Percentiles rank a stretch among this genome's conserved stretches.
phyloP scores from a whole-genome alignment of 2,329 filamentous ascomycete genomes.

The Colletotrichum siamense region DNA sequence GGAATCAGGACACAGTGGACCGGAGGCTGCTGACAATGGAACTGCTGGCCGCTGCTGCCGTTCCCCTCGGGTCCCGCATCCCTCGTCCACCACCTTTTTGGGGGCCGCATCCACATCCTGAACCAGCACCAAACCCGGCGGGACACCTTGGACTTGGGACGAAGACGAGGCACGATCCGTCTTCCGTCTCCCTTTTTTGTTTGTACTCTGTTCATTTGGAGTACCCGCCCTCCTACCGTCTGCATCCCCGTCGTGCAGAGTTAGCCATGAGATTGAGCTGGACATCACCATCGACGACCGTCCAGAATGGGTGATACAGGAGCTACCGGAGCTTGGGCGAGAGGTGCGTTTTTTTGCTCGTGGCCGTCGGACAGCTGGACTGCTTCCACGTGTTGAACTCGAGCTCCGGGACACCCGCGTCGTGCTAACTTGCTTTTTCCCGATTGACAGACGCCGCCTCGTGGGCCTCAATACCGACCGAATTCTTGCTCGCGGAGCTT shows the following conservation, averaged over 20 bases:
- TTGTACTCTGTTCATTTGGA: not conserved
- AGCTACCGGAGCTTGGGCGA: conserved; percentile 9
- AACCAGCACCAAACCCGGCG: not conserved
- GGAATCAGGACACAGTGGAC: conserved; percentile 2
- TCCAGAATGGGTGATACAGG: conserved; percentile 20
- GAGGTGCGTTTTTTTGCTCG: not conserved
- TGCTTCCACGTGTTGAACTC: not conserved
- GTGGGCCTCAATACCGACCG: conserved; percentile 58
- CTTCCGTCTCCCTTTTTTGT: not conserved
- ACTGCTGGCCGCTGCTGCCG: not conserved
- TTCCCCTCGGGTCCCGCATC: not conserved
- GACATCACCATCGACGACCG: conserved; percentile 1
- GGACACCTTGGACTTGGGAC: conserved; percentile 6
- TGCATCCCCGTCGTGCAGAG: conserved; percentile 3
- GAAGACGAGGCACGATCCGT: conserved; percentile 7
- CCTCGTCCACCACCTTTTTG: not conserved
- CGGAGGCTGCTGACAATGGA: not conserved
- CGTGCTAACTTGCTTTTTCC: not conserved
- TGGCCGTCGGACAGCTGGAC: not conserved
- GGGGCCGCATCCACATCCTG: not conserved
- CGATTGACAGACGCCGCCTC: conserved; percentile 32
- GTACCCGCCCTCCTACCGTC: not conserved
- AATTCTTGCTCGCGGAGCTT: conserved; percentile 58
- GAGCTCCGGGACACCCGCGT: not conserved
- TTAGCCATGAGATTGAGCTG: conserved; percentile 19